Percentiles rank a stretch among this genome's conserved stretches.
Conservation (phyloP, 306 rosid species). For the Castanospermum australe region DNA sequence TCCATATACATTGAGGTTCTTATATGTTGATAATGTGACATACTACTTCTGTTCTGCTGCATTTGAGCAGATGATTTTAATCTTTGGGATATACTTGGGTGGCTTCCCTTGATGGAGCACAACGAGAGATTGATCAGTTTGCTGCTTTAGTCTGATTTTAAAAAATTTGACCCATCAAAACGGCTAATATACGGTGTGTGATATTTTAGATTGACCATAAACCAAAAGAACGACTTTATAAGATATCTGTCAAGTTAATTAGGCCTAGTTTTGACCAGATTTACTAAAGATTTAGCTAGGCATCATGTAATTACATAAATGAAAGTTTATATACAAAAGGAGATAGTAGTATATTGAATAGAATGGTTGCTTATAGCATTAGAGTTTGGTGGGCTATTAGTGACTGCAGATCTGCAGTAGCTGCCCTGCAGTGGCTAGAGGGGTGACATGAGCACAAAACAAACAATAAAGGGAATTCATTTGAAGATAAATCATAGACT, state of each 20-base stretch:
- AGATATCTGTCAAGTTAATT: constrained; percentile 5
- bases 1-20: neutral
- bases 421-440: neutral
- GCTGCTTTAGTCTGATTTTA: neutral
- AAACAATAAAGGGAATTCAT: neutral
- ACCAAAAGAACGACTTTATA: neutral
- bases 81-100: neutral
- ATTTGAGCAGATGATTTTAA: neutral
- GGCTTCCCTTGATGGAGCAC: constrained; percentile 7
- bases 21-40: neutral
- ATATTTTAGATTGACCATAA: neutral
- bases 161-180: neutral
- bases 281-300: neutral
- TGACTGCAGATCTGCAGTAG: neutral
- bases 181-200: neutral
- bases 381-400: neutral
- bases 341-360: neutral
- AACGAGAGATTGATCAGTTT: constrained; percentile 4
- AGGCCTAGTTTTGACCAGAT: neutral
- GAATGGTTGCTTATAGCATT: constrained; percentile 3
- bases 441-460: neutral
- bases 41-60: neutral
- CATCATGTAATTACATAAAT: neutral
- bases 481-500: neutral
- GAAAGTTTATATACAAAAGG: constrained; percentile 11